Evolutionary conservation across 306 rosid species (phyloP).

Genomic region (Sicyos edulis): DNA sequence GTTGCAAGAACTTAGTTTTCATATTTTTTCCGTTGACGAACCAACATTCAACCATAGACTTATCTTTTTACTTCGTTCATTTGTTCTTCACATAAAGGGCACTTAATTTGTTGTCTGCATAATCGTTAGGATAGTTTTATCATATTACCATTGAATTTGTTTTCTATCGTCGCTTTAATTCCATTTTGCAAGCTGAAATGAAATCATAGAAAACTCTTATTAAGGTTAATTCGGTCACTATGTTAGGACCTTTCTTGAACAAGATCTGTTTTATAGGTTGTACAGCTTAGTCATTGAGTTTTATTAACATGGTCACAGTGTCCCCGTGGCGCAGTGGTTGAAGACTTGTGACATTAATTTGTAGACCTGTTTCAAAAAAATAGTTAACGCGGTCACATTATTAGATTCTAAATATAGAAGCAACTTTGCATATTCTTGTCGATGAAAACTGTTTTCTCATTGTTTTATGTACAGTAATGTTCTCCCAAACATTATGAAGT

Average conservation of each 20-base stretch:
- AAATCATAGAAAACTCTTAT: background rate
- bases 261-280: too few species aligned
- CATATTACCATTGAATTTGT: background rate
- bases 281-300: too few species aligned
- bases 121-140: background rate
- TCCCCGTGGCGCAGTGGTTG: too few species aligned
- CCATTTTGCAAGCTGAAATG: background rate
- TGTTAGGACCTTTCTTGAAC: too few species aligned
- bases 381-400: too few species aligned
- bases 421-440: background rate
- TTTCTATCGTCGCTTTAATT: background rate
- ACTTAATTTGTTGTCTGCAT: background rate
- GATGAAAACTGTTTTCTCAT: background rate
- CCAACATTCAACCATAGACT: background rate
- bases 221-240: too few species aligned
- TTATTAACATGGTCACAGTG: too few species aligned
- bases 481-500: background rate
- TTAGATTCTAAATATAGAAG: too few species aligned
- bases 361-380: too few species aligned
- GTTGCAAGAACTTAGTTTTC: background rate
- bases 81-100: background rate
- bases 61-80: background rate
- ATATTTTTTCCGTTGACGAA: background rate
- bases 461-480: background rate
- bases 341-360: too few species aligned